Evolutionary conservation across 2,329 filamentous ascomycete species (phyloP), one percentile per base, ranked within the genome.

Genomic region (Exophiala sideris): DNA sequence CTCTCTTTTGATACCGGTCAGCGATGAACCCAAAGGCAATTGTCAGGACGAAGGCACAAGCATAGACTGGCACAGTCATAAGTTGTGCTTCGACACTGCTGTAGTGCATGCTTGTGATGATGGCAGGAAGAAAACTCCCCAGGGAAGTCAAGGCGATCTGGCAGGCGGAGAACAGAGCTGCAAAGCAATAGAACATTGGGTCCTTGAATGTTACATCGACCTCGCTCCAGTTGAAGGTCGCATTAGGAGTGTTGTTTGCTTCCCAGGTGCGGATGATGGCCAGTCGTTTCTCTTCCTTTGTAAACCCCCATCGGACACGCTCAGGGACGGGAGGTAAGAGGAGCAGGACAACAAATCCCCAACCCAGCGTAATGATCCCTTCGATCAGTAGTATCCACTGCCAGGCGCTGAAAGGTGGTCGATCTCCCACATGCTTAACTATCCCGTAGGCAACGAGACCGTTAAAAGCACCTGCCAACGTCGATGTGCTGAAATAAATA

Each of bases 31-130:
- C 88, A 34, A 91, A 73, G 1, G 73, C 46, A 2, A 92, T 76
- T 0, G 88, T 92, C 2, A 89, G 60, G 1, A 88, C 63, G 1
- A 86, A 85, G 0, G 87, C 88, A 0, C 76, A 80, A 0, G 83
- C 87, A 63, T 92, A 92, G 0, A 88, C 87, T 0, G 88, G 87
- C 0, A 91, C 87, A 8, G 80, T 84, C 42, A 91, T 77, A 2
- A 92, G 76, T 64, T 92, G 88, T 1, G 86, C 81, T 7, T 70
- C 79, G 0, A 86, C 85, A 0, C 77, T 72, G 8, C 77, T 73
- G 70, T 86, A 81, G 5, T 79, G 79, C 61, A 81, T 64, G 57
- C 81, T 73, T 44, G 76, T 75, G 61, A 95, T 86, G 65, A 95
- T 94, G 18, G 84, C 87, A 0, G 90, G 90, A 3, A 91, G 73